Base-by-base conservation (phyloP, 2,329 filamentous ascomycete genomes). In the Alternaria dauci region DNA sequence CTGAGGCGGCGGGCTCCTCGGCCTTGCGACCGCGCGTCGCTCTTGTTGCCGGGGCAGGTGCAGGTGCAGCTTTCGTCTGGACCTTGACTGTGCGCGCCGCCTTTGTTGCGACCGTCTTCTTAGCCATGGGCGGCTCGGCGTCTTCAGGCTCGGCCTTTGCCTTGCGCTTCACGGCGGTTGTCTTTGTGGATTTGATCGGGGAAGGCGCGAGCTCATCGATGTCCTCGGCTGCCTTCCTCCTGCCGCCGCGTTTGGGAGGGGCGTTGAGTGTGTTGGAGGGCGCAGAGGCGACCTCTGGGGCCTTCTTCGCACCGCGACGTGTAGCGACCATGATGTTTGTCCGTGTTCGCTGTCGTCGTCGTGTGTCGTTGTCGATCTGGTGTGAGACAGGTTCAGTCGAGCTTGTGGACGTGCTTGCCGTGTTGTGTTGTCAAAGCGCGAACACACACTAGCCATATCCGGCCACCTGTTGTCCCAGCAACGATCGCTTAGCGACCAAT, bases 171-270 rank as follows among this genome's bases (percentile, higher is more conserved):
- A 56, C 47, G 14, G 61, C 56, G n/a, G 69, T 65, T 28, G 67
- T 52, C 46, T 69, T 72, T 6, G 67, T 64, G 34, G 63, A 26
- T 65, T 71, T 73, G 28, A 64, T 50, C 14, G 55, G 32, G 28
- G 58, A 53, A 55, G 72, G 66, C 44, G 68, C 62, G 20, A 68
- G 61, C 34, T 62, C 68, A 30, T 59, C 59, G 20, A 55, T 65
- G 18, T 71, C 70, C 43, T 70, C 72, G 52, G 53, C 63, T 8
- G 67, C 65, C 67, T 72, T 72, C 65, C 68, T 72, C 66, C 66
- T 72, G 54, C 63, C 62, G 41, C 67, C 68, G 63, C 74, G 72
- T 60, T 76, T 76, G 51, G 74, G 74, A 51, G 74, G 72, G 30
- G 73, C 73, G 41, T 68, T 71, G 50, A 76, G 68, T n/a, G 69